Conservation (phyloP, 2,329 filamentous ascomycete species). For the Botrytis sinoallii region DNA sequence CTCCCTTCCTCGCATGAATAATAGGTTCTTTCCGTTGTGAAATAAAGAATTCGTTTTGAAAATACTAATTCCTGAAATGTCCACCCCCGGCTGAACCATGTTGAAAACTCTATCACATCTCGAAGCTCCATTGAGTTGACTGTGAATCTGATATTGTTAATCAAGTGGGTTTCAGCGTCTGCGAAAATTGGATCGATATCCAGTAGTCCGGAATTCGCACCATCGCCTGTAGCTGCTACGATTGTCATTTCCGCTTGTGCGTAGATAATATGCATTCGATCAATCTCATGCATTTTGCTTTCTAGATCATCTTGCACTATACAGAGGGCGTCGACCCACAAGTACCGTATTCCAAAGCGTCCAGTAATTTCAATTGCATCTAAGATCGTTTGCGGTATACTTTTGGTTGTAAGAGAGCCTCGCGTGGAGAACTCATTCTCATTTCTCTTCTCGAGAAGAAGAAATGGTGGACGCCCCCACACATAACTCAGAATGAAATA, state of each 20-base stretch:
- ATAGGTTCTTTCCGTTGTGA: conserved; percentile 24
- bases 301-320: conserved; percentile 24
- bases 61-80: conserved; percentile 30
- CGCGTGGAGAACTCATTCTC: background rate
- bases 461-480: conserved; percentile 20
- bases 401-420: background rate
- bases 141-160: background rate
- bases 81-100: conserved; percentile 27
- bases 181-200: background rate
- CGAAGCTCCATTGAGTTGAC: background rate
- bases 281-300: conserved; percentile 17
- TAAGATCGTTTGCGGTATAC: conserved; percentile 15
- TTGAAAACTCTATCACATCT: background rate
- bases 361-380: conserved; percentile 21
- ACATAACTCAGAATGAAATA: conserved; percentile 25
- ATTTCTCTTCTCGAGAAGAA: conserved; percentile 8
- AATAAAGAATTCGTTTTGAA: conserved; percentile 26
- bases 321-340: conserved; percentile 27
- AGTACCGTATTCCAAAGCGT: conserved; percentile 17
- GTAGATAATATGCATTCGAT: conserved; percentile 21
- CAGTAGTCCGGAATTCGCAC: background rate
- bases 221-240: conserved; percentile 14
- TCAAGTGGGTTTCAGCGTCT: background rate
- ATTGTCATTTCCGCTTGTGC: conserved; percentile 16
- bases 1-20: conserved; percentile 28